Base-by-base conservation (phyloP, 2,329 filamentous ascomycete genomes). In the Arachnomyces sp. region DNA sequence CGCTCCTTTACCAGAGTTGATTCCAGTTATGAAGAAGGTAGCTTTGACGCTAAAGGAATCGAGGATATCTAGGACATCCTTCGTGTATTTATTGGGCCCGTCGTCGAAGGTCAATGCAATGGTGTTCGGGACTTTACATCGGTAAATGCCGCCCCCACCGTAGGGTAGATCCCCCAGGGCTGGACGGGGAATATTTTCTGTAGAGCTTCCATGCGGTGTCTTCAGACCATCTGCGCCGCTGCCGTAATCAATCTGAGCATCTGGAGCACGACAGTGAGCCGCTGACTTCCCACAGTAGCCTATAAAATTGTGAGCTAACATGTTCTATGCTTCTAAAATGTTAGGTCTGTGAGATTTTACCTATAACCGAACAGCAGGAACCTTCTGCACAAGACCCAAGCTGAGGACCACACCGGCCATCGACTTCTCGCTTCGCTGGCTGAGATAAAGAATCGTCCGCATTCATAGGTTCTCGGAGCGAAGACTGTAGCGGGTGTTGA, bases 41-140 rank as follows among this genome's bases (percentile, higher is more conserved):
- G 78, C 80, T 47, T 76, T 80, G 11, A 76, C 78, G 18, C 72
- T 64, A 52, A 81, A 79, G 17, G 62, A 66, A 44, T 71, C 68
- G 34, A 84, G 68, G 39, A 80, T 66, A 51, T 83, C 74, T 9
- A 84, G 67, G 9, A 84, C 68, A 44, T 79, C 72, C 31, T 62
- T 60, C 1, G 80, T 84, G 57, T 78, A 82, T 14, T 68, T 59
- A 47, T 74, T 75, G 15, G 80, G 80, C 1, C 80, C 80, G 54
- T 84, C 80, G 49, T 84, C 80, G 49, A 75, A 84, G 1, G 80
- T 84, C 40, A 84, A 57, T 13, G 80, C 80, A 50, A 84, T 71
- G 8, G 75, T 75, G 38, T 78, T 76, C 2, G 71, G 65, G n/a
- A 66, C 65, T 30, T 51, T 55, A 47, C 68, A 71, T 8, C 59